Conservation (phyloP, 441 rosid genomes). For the Capsella rubella region DNA sequence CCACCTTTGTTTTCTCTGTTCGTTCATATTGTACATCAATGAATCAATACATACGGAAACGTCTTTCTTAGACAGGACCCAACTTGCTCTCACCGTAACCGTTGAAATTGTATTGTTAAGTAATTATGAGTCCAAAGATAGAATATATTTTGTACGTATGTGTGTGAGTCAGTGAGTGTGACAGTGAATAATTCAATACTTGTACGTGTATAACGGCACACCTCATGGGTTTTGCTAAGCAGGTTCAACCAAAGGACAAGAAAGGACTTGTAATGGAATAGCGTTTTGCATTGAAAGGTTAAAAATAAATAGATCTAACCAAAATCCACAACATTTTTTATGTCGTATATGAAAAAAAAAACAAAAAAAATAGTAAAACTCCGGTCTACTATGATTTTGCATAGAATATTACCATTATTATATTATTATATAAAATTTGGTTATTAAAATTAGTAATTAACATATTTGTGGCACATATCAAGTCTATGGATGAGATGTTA, state of each 20-base stretch:
- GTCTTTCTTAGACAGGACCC: not conserved
- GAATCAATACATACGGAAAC: constrained; percentile 1
- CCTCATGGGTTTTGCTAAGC: not conserved
- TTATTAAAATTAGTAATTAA: too few species aligned
- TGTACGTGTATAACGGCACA: not conserved
- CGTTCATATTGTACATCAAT: not conserved
- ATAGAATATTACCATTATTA: too few species aligned
- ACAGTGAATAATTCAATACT: not conserved
- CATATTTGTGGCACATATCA: too few species aligned
- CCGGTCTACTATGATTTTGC: too few species aligned
- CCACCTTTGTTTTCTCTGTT: too few species aligned
- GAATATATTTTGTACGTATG: not conserved
- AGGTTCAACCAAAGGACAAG: not conserved
- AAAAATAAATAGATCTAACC: not conserved
- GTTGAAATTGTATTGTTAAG: not conserved
- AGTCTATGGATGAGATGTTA: too few species aligned
- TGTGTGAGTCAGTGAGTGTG: not conserved
- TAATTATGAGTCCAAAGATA: not conserved
- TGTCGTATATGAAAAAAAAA: not conserved
- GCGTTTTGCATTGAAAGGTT: not conserved
- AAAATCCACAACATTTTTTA: not conserved
- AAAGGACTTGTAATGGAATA: not conserved
- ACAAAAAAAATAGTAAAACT: too few species aligned
- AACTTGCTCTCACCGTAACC: constrained; percentile 7
- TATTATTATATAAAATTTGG: too few species aligned